Percentiles rank a stretch among this genome's conserved stretches.
phyloP scores from a whole-genome alignment of 1,284 basidiomycete species.

The Hemileia vastatrix region DNA sequence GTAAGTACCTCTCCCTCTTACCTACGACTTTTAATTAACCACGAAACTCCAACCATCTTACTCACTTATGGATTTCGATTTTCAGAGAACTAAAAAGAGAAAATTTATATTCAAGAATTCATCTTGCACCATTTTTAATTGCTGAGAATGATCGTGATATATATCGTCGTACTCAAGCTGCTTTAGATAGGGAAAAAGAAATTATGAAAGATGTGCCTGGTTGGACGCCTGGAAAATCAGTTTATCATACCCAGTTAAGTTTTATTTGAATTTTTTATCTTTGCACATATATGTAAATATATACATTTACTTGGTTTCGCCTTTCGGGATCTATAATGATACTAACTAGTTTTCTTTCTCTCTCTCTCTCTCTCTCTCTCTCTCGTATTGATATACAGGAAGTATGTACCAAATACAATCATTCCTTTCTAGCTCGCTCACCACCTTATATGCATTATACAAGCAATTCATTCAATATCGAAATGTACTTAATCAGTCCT shows the following conservation, averaged over 20 bases:
- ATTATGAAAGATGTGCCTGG: slow-evolving; percentile 92
- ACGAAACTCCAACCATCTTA: neutral
- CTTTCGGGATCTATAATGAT: neutral
- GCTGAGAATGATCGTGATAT: slow-evolving; percentile 88
- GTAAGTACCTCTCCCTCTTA: slow-evolving; percentile 51
- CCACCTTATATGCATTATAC: too few species aligned
- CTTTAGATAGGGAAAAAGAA: slow-evolving; percentile 67
- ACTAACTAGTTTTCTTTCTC: neutral
- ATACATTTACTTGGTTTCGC: neutral
- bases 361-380: neutral
- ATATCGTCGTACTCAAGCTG: slow-evolving; percentile 73
- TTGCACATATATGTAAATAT: neutral
- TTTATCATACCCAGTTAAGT: slow-evolving; percentile 20
- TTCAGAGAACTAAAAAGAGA: slow-evolving; percentile 84
- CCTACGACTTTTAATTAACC: neutral
- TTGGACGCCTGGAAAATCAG: slow-evolving; percentile 51
- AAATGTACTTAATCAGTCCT: too few species aligned
- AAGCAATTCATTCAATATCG: too few species aligned
- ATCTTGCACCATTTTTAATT: slow-evolving; percentile 80
- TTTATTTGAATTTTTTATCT: neutral
- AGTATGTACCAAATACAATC: slow-evolving; percentile 22
- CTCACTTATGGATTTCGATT: neutral
- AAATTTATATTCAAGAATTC: slow-evolving; percentile 88
- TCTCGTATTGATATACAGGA: neutral
- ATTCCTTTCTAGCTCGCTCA: slow-evolving; percentile 16